phyloP scores from a whole-genome alignment of 2,329 filamentous ascomycete species.

The Podosphaera fusca region DNA sequence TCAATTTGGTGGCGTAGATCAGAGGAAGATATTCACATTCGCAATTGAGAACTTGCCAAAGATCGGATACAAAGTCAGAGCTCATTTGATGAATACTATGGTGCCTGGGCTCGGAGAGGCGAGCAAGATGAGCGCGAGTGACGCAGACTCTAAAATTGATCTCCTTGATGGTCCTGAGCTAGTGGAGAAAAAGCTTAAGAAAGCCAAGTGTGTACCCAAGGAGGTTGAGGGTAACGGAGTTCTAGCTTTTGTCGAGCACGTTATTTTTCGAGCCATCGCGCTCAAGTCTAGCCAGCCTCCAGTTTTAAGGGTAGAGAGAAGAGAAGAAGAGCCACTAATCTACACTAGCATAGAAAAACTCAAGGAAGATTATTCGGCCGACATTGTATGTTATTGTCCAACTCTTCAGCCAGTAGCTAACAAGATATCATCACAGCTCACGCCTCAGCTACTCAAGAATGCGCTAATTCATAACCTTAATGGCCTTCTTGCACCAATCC shows the following conservation, averaged over 20 bases:
- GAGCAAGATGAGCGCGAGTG: conserved; percentile 69
- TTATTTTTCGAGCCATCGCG: conserved; percentile 56
- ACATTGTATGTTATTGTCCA: conserved; percentile 33
- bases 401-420: not conserved
- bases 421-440: conserved; percentile 27
- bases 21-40: conserved; percentile 71
- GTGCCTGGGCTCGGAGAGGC: conserved; percentile 60
- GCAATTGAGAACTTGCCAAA: conserved; percentile 70
- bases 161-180: conserved; percentile 57
- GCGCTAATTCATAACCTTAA: conserved; percentile 54
- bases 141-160: conserved; percentile 70
- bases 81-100: conserved; percentile 68
- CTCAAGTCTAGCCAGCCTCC: conserved; percentile 28
- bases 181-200: conserved; percentile 65
- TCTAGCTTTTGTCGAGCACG: conserved; percentile 65
- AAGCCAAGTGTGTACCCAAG: conserved; percentile 57
- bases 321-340: conserved; percentile 47
- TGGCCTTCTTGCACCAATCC: conserved; percentile 55
- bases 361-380: conserved; percentile 56
- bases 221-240: conserved; percentile 69
- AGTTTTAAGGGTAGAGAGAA: conserved; percentile 45
- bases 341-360: conserved; percentile 58
- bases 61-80: conserved; percentile 53
- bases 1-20: conserved; percentile 72
- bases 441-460: conserved; percentile 72